These are phyloP conservation scores for Zarea fungicola DNA, from an alignment of 2,329 filamentous ascomycete species.

Conservation along the genomic window DNA sequence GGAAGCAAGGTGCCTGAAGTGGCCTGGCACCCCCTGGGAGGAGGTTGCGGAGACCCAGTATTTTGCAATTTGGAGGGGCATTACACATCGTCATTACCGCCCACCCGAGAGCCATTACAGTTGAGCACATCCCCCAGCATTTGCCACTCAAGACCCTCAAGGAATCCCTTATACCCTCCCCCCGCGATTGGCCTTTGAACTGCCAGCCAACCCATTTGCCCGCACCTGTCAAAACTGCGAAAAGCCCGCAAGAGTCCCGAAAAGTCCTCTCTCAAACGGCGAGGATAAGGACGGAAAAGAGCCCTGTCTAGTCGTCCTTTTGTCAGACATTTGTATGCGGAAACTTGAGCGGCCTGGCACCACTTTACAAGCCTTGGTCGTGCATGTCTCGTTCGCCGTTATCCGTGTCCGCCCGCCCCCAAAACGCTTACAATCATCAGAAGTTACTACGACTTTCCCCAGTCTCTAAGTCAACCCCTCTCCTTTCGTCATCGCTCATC, in stretches of 20 bases:
- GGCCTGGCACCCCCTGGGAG: too few species aligned
- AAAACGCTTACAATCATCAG: too few species aligned
- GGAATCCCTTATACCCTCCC: background rate
- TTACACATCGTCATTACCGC: background rate
- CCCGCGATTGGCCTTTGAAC: conserved; percentile 5
- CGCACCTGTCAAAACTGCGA: background rate
- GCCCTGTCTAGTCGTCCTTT: background rate
- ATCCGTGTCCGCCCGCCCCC: background rate
- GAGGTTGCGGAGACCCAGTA: conserved; percentile 7
- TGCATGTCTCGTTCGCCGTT: background rate
- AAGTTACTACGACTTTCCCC: background rate
- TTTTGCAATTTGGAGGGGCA: background rate
- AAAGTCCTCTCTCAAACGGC: too few species aligned
- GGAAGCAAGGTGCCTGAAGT: conserved; percentile 1
- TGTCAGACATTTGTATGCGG: background rate
- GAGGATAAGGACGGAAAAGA: background rate
- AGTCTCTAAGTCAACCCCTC: background rate
- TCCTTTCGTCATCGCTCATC: conserved; percentile 6
- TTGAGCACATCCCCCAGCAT: conserved; percentile 11
- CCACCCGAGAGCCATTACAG: background rate
- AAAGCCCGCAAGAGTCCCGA: too few species aligned
- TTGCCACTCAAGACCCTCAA: background rate
- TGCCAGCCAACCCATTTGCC: background rate
- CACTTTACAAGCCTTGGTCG: background rate
- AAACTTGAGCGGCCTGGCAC: background rate